Evolutionary conservation across 192 early-diverging fungal species (phyloP).

Genomic region (Podila clonocystis): DNA sequence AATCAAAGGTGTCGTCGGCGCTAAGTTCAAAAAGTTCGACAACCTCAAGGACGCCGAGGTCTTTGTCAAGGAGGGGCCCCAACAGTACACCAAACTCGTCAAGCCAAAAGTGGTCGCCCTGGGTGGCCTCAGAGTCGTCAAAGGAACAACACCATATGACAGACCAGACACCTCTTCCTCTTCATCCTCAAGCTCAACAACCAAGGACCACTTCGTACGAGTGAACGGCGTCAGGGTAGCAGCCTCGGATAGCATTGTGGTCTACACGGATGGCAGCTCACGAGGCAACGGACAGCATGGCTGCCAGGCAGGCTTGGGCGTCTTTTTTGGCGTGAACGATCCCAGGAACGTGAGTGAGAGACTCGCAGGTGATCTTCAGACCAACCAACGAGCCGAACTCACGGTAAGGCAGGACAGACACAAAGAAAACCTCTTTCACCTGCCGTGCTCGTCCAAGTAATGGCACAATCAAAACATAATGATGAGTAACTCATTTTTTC

Average conservation of each 20-base stretch:
- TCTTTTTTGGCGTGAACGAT: conserved; percentile 81
- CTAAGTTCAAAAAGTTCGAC: conserved; percentile 71
- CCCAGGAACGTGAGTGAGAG: conserved; percentile 71
- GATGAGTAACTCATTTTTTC: not conserved
- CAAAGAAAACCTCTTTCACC: not conserved
- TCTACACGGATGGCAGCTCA: conserved; percentile 90
- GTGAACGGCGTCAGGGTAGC: conserved; percentile 19
- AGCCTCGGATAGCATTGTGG: conserved; percentile 38
- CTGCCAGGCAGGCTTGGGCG: conserved; percentile 85
- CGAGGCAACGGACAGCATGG: conserved; percentile 69
- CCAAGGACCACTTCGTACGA: conserved; percentile 7
- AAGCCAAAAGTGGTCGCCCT: conserved; percentile 5
- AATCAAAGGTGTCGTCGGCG: conserved; percentile 61
- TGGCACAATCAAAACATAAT: not conserved
- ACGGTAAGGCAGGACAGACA: conserved; percentile 37
- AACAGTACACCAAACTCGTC: conserved; percentile 21
- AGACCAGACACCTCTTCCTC: not conserved
- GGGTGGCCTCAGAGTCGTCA: not conserved
- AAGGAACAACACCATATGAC: not conserved
- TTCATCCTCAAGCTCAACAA: not conserved
- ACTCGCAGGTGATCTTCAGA: conserved; percentile 62
- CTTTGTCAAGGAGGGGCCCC: conserved; percentile 52
- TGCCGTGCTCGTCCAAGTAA: not conserved
- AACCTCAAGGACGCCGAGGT: conserved; percentile 60
- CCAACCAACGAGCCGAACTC: conserved; percentile 82